These are phyloP conservation scores for Calophaca sinica DNA, from an alignment of 306 rosid species.

Conservation along the genomic window DNA sequence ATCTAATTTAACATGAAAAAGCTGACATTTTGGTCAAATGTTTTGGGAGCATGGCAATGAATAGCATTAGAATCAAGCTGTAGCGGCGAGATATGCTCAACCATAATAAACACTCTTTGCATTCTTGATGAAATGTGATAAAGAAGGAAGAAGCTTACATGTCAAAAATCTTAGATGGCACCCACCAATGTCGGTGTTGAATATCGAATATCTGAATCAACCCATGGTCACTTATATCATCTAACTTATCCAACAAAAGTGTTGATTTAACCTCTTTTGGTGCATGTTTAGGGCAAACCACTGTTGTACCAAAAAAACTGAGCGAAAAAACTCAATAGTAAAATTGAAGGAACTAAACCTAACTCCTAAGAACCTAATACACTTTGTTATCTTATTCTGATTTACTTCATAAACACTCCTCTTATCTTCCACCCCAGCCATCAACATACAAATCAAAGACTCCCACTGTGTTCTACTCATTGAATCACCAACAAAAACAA, in stretches of 20 bases:
- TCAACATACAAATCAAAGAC: conserved; percentile 80
- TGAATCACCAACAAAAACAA: conserved; percentile 91
- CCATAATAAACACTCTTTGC: conserved; percentile 18
- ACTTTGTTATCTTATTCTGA: conserved; percentile 69
- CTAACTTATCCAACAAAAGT: conserved; percentile 72
- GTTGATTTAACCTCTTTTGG: conserved; percentile 84
- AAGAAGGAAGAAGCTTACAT: conserved; percentile 66
- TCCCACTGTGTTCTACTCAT: conserved; percentile 97
- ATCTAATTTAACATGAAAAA: not conserved
- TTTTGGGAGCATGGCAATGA: not conserved
- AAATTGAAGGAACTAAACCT: conserved; percentile 77
- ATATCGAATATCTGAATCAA: conserved; percentile 79
- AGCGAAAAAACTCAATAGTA: conserved; percentile 79
- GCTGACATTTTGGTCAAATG: not conserved
- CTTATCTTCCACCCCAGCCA: conserved; percentile 86
- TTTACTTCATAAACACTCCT: conserved; percentile 77
- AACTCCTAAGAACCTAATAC: conserved; percentile 75
- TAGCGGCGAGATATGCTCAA: conserved; percentile 24
- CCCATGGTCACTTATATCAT: conserved; percentile 75
- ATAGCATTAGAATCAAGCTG: conserved; percentile 18
- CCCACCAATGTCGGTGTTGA: conserved; percentile 98
- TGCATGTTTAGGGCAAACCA: conserved; percentile 69
- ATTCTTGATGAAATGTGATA: conserved; percentile 15
- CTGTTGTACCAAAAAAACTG: conserved; percentile 82
- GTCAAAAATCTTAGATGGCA: conserved; percentile 78